These are phyloP conservation scores for Aureobasidium sp. DNA, from an alignment of 2,329 filamentous ascomycete genomes.

Conservation along the genomic window DNA sequence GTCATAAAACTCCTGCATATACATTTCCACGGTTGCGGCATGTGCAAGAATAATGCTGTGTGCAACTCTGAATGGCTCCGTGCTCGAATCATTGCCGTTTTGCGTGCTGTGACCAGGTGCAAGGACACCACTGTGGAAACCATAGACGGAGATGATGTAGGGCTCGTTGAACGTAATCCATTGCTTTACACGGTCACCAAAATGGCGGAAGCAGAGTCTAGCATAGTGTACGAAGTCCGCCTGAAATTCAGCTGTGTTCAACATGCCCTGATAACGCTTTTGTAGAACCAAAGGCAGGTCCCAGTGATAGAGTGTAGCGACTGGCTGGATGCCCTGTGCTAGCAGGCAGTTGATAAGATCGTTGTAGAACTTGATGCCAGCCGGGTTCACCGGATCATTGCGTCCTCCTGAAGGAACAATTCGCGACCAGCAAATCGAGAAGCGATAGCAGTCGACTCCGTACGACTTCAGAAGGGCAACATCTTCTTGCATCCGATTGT, in stretches of 20 bases:
- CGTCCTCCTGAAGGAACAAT: slow-evolving; percentile 84
- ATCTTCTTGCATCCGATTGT: slow-evolving; percentile 57
- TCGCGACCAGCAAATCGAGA: slow-evolving; percentile 85
- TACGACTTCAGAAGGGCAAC: slow-evolving; percentile 28
- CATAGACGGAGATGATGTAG: neutral
- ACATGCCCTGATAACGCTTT: slow-evolving; percentile 41
- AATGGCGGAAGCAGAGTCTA: slow-evolving; percentile 40
- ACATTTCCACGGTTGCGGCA: slow-evolving; percentile 1
- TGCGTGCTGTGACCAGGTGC: slow-evolving; percentile 4
- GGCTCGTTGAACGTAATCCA: slow-evolving; percentile 51
- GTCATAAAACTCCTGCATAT: slow-evolving; percentile 43
- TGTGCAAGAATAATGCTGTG: slow-evolving; percentile 32
- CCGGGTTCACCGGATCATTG: slow-evolving; percentile 82
- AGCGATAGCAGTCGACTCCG: slow-evolving; percentile 67
- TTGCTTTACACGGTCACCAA: slow-evolving; percentile 43
- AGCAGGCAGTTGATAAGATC: slow-evolving; percentile 82
- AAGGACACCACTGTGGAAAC: slow-evolving; percentile 16
- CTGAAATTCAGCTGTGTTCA: slow-evolving; percentile 29
- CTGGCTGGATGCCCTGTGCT: slow-evolving; percentile 79
- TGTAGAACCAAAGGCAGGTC: slow-evolving; percentile 38
- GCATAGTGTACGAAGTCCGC: slow-evolving; percentile 46
- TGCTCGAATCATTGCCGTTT: slow-evolving; percentile 31
- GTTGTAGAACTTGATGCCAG: slow-evolving; percentile 80
- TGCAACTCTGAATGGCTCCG: slow-evolving; percentile 37
- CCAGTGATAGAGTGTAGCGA: slow-evolving; percentile 91